Evolutionary conservation across 495 filamentous ascomycete genomes (phyloP).

Genomic region (Penicillium psychrofluorescens): DNA sequence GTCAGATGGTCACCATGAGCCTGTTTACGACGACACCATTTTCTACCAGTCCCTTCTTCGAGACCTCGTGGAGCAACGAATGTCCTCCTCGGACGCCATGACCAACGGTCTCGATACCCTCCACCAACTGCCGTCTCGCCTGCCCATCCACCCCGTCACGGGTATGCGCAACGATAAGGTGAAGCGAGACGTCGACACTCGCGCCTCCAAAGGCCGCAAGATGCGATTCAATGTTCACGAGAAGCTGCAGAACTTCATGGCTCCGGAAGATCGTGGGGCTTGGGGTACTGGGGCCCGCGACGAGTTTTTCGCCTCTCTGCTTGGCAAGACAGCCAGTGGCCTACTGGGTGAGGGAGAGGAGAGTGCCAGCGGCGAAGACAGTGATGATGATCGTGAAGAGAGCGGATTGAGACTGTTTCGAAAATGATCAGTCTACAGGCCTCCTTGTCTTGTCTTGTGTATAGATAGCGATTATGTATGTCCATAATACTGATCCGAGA

Average conservation of each 20-base stretch:
- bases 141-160: constrained; percentile 37
- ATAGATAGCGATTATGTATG: no score
- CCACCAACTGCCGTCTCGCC: constrained; percentile 26
- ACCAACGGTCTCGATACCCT: constrained; percentile 37
- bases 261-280: constrained; percentile 67
- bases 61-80: constrained; percentile 82
- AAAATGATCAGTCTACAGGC: constrained; percentile 1
- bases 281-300: constrained; percentile 77
- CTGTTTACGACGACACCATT: constrained; percentile 83
- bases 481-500: no score
- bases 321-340: constrained; percentile 64
- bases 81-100: constrained; percentile 40
- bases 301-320: constrained; percentile 81
- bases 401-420: constrained; percentile 72
- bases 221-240: constrained; percentile 90
- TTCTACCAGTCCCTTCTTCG: constrained; percentile 91
- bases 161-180: constrained; percentile 77
- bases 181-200: constrained; percentile 79
- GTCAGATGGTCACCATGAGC: constrained; percentile 5
- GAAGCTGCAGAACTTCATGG: constrained; percentile 98
- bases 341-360: constrained; percentile 63
- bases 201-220: constrained; percentile 92
- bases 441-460: background rate
- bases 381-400: constrained; percentile 50
- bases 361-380: constrained; percentile 43